A percentile compares a stretch with the other conserved stretches of the same genome.
Conservation (phyloP, 2,329 filamentous ascomycete species). For the Xylaria sp. region DNA sequence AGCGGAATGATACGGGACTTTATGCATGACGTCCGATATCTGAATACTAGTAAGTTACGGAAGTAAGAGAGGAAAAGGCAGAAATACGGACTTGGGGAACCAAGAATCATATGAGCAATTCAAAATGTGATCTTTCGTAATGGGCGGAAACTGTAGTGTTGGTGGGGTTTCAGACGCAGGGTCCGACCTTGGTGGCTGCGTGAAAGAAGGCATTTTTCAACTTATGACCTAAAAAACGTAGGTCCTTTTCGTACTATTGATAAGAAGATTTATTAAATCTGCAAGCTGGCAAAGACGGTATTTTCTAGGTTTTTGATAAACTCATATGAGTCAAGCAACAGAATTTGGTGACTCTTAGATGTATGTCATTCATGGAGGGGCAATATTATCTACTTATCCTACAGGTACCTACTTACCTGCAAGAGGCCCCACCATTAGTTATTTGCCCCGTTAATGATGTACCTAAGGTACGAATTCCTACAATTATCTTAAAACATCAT, state of each 20-base stretch:
- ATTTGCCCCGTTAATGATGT: not conserved
- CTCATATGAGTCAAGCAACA: constrained; percentile 22
- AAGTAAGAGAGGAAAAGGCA: not conserved
- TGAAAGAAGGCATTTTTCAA: constrained; percentile 44
- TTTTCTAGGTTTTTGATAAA: constrained; percentile 2
- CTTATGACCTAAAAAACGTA: not conserved
- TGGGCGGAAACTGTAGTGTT: constrained; percentile 73
- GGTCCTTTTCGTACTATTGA: not conserved
- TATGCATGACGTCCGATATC: constrained; percentile 82
- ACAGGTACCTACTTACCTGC: not conserved
- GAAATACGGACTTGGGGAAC: constrained; percentile 74
- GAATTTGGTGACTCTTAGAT: not conserved
- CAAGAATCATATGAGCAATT: constrained; percentile 95
- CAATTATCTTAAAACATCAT: constrained; percentile 30
- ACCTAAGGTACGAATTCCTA: not conserved
- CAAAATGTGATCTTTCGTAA: constrained; percentile 86
- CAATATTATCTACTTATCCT: constrained; percentile 21
- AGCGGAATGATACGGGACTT: constrained; percentile 88
- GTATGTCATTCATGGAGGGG: constrained; percentile 33
- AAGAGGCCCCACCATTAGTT: constrained; percentile 20
- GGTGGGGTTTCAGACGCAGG: constrained; percentile 38
- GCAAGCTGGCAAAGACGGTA: not conserved
- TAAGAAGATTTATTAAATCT: not conserved
- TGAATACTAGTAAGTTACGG: constrained; percentile 48
- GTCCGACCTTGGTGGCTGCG: constrained; percentile 38